Evolutionary conservation across 2,329 filamentous ascomycete genomes (phyloP).

Genomic region (Beauveria scarabaeidicola): DNA sequence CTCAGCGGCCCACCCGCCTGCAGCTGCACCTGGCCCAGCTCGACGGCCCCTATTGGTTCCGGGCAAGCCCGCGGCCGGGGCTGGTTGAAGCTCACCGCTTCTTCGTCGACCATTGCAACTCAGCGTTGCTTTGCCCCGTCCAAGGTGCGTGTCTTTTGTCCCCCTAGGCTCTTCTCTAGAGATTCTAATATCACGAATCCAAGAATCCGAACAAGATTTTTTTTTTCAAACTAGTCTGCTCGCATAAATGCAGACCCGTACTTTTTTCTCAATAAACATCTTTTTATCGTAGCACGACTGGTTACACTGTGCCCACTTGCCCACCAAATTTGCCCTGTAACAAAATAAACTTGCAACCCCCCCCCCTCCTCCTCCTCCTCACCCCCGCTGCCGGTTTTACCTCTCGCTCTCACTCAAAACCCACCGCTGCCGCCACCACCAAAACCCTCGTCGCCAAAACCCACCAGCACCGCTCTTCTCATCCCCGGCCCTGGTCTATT

Average conservation of each 20-base stretch:
- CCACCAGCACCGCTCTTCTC: conserved; percentile 8
- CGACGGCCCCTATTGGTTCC: conserved; percentile 9
- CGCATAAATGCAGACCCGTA: neutral
- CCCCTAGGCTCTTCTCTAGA: too few species aligned
- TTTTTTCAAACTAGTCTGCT: neutral
- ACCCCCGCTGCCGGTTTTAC: neutral
- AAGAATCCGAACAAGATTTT: too few species aligned
- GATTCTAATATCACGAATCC: too few species aligned
- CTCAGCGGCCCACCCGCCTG: conserved; percentile 18
- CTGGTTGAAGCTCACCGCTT: conserved; percentile 13
- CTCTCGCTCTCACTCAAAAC: neutral
- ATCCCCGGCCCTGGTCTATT: conserved; percentile 11
- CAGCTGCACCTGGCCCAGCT: conserved; percentile 22
- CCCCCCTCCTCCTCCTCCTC: neutral
- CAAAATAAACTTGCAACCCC: neutral
- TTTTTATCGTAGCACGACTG: too few species aligned
- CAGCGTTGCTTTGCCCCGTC: neutral
- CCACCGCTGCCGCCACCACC: conserved; percentile 3
- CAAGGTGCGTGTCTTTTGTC: neutral
- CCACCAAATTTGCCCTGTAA: neutral
- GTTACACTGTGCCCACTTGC: neutral
- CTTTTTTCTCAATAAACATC: too few species aligned
- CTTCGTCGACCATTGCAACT: neutral
- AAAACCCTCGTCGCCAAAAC: conserved; percentile 8
- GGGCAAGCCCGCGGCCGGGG: neutral